Percentiles rank a stretch among this genome's conserved stretches.
Evolutionary conservation across 2,329 filamentous ascomycete species (phyloP).

Genomic region (Ilyonectria mors-panacis): DNA sequence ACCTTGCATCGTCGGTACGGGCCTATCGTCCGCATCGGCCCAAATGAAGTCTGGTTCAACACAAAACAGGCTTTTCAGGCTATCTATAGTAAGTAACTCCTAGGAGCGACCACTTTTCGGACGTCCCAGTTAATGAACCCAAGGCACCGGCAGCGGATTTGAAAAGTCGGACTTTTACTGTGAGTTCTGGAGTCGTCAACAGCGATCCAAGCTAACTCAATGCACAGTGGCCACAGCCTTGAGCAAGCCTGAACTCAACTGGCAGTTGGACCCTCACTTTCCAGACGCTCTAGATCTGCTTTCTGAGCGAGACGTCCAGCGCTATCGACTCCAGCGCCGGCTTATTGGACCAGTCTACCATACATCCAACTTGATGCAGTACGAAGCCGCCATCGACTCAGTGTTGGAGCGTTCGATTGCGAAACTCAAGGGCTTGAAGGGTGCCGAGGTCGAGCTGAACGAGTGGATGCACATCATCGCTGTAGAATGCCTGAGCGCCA

Average conservation of each 20-base stretch:
- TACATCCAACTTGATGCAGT: conserved; percentile 58
- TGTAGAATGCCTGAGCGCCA: conserved; percentile 66
- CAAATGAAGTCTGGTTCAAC: conserved; percentile 68
- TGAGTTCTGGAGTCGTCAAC: conserved; percentile 46
- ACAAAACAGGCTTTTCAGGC: conserved; percentile 62
- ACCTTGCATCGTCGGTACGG: conserved; percentile 64
- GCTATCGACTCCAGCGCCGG: conserved; percentile 65
- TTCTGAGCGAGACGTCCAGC: conserved; percentile 62
- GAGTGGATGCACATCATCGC: conserved; percentile 71
- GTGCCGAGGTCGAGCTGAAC: conserved; percentile 62
- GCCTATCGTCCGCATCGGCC: conserved; percentile 66
- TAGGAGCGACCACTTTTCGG: background rate
- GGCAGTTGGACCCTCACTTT: conserved; percentile 53
- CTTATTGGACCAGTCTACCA: conserved; percentile 66
- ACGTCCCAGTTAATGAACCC: background rate
- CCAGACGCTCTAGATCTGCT: conserved; percentile 66
- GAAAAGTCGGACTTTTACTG: conserved; percentile 69
- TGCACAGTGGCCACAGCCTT: conserved; percentile 61
- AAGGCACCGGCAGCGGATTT: conserved; percentile 63
- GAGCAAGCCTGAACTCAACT: conserved; percentile 59
- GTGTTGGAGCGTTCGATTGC: conserved; percentile 56
- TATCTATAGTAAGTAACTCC: conserved; percentile 60
- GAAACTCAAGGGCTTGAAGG: conserved; percentile 55
- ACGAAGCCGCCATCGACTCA: conserved; percentile 58
- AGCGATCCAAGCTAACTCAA: background rate